phyloP scores from a whole-genome alignment of 140 eudicot genomes.

The Cichorium intybus region DNA sequence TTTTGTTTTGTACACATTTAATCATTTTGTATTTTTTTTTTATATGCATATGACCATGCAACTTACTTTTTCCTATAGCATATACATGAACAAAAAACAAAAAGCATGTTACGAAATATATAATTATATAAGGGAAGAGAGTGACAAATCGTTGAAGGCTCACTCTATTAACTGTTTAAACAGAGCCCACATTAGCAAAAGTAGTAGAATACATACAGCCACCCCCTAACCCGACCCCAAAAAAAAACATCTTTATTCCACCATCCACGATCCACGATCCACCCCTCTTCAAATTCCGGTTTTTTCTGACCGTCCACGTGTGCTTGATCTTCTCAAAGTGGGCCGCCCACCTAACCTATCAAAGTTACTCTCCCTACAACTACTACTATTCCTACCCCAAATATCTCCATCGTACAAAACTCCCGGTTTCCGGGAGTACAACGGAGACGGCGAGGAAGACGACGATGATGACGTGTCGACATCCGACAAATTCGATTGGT shows the following conservation, averaged over 20 bases:
- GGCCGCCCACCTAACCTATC: slow-evolving; percentile 64
- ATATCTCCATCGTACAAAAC: slow-evolving; percentile 24
- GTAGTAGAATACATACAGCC: slow-evolving; percentile 36
- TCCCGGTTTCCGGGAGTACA: slow-evolving; percentile 38
- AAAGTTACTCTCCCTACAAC: slow-evolving; percentile 54
- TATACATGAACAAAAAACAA: slow-evolving; percentile 18
- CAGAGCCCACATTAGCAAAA: slow-evolving; percentile 25
- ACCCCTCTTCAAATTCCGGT: background rate
- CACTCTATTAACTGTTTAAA: slow-evolving; percentile 28
- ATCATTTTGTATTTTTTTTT: no score
- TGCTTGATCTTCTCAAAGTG: slow-evolving; percentile 45
- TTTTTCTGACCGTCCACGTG: slow-evolving; percentile 31
- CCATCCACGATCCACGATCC: slow-evolving; percentile 11
- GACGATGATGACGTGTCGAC: slow-evolving; percentile 73
- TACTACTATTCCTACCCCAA: slow-evolving; percentile 48
- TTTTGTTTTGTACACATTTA: no score
- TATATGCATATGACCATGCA: no score
- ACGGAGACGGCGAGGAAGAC: slow-evolving; percentile 55
- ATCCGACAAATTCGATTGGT: slow-evolving; percentile 44
- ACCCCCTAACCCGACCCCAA: slow-evolving; percentile 42
- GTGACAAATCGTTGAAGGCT: slow-evolving; percentile 49
- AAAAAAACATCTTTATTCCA: slow-evolving; percentile 21
- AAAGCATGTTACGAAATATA: slow-evolving; percentile 6
- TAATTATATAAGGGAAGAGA: slow-evolving; percentile 39
- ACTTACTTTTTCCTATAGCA: background rate